These are phyloP conservation scores for Rhynchosporium agropyri DNA, from an alignment of 2,329 filamentous ascomycete genomes.

Conservation along the genomic window DNA sequence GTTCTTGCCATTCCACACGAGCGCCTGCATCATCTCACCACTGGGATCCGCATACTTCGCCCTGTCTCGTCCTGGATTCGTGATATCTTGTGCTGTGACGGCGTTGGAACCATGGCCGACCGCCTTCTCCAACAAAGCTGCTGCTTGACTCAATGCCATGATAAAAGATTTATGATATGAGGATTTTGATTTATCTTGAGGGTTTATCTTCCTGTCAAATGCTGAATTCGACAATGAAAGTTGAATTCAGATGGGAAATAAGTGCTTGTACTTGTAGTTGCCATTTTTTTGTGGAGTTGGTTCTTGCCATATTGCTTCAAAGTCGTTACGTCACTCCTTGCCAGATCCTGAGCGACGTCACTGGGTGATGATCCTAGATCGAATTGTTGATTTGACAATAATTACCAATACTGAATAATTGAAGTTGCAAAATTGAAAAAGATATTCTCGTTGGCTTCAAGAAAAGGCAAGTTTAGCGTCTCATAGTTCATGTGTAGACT, in stretches of 20 bases:
- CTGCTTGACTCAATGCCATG: conserved; percentile 68
- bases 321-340: conserved; percentile 13
- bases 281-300: neutral
- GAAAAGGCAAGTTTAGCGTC: neutral
- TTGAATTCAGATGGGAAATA: neutral
- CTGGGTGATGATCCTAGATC: neutral
- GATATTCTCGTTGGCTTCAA: neutral
- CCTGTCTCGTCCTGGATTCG: conserved; percentile 59
- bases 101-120: conserved; percentile 70
- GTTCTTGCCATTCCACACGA: conserved; percentile 83
- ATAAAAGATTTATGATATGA: neutral
- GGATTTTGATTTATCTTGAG: neutral
- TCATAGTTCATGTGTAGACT: neutral
- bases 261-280: neutral
- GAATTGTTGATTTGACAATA: conserved; percentile 6
- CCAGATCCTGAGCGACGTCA: conserved; percentile 12
- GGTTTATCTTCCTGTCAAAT: neutral
- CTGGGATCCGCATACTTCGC: conserved; percentile 53
- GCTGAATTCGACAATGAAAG: neutral
- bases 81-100: conserved; percentile 68
- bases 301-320: conserved; percentile 8
- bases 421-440: neutral
- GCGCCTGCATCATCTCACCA: conserved; percentile 72
- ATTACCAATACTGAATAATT: conserved; percentile 1
- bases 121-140: conserved; percentile 65